phyloP scores from a whole-genome alignment of 768 basidiomycete species.

The Suillus occidentalis region DNA sequence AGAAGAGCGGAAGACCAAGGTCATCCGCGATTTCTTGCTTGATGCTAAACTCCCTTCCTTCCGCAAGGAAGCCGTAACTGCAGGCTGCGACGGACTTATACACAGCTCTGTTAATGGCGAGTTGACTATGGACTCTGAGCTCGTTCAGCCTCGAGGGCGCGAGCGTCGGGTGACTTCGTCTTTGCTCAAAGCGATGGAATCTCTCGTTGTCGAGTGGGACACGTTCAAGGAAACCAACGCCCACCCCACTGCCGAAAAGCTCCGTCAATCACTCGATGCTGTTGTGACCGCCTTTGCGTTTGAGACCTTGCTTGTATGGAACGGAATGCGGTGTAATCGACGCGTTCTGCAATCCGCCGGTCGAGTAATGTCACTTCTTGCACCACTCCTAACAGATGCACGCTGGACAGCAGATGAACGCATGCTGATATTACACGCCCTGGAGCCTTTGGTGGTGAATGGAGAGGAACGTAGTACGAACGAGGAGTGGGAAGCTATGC shows the following conservation, averaged over 20 bases:
- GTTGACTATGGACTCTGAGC: constrained; percentile 26
- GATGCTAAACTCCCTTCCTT: constrained; percentile 58
- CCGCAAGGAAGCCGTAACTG: constrained; percentile 11
- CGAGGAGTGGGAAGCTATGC: constrained; percentile 47
- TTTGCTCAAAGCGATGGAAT: constrained; percentile 61
- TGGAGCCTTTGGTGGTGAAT: constrained; percentile 62
- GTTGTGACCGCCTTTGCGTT: constrained; percentile 67
- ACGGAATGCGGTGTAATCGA: constrained; percentile 60
- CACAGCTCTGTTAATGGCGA: neutral
- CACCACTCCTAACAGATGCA: constrained; percentile 38
- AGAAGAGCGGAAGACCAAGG: constrained; percentile 54
- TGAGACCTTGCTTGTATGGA: constrained; percentile 62
- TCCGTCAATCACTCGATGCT: constrained; percentile 69
- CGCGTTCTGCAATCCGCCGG: constrained; percentile 65
- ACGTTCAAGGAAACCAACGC: constrained; percentile 30
- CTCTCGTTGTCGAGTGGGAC: constrained; percentile 50
- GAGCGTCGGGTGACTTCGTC: constrained; percentile 65
- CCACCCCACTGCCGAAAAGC: constrained; percentile 57
- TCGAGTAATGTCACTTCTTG: constrained; percentile 47
- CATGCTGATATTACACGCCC: constrained; percentile 58
- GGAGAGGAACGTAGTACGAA: constrained; percentile 29
- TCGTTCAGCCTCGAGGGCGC: constrained; percentile 49
- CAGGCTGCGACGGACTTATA: neutral
- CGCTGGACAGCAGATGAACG: constrained; percentile 64
- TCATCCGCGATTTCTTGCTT: constrained; percentile 72